These are phyloP conservation scores for Thamnidium elegans DNA, from an alignment of 192 early-diverging fungal genomes.

Conservation along the genomic window DNA sequence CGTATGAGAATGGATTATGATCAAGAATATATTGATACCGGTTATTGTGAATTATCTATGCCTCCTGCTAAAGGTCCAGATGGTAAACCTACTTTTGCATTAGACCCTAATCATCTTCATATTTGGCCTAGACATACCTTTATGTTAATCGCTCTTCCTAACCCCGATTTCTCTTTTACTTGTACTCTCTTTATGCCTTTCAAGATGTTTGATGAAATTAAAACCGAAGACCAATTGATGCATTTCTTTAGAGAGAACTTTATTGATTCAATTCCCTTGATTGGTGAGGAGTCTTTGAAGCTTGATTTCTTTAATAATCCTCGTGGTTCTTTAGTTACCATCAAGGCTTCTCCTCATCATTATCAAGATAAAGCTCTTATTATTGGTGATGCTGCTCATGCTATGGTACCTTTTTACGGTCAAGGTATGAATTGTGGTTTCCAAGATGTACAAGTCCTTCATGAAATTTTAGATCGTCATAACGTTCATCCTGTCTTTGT, in stretches of 20 bases:
- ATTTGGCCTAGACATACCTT: constrained; percentile 96
- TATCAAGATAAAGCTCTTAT: constrained; percentile 74
- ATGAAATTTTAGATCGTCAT: constrained; percentile 56
- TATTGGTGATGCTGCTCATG: constrained; percentile 94
- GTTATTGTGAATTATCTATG: constrained; percentile 91
- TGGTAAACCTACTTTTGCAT: constrained; percentile 64
- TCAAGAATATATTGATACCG: constrained; percentile 89
- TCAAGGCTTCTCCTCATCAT: constrained; percentile 80
- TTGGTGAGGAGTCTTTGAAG: constrained; percentile 70
- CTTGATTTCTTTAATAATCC: constrained; percentile 82
- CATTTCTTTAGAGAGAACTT: constrained; percentile 76
- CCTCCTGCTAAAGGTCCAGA: constrained; percentile 56
- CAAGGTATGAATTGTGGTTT: constrained; percentile 99
- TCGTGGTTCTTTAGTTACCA: constrained; percentile 76
- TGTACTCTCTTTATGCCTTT: constrained; percentile 97
- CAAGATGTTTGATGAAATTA: constrained; percentile 71
- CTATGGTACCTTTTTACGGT: constrained; percentile 98
- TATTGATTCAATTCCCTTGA: constrained; percentile 70
- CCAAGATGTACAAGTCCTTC: constrained; percentile 79
- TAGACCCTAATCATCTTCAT: constrained; percentile 91
- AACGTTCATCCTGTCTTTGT: constrained; percentile 29
- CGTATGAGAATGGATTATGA: constrained; percentile 73
- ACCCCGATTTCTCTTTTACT: constrained; percentile 92
- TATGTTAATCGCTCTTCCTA: constrained; percentile 98
- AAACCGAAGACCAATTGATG: constrained; percentile 57